phyloP scores from a whole-genome alignment of 2,329 filamentous ascomycete species.

The Neonectria hederae region DNA sequence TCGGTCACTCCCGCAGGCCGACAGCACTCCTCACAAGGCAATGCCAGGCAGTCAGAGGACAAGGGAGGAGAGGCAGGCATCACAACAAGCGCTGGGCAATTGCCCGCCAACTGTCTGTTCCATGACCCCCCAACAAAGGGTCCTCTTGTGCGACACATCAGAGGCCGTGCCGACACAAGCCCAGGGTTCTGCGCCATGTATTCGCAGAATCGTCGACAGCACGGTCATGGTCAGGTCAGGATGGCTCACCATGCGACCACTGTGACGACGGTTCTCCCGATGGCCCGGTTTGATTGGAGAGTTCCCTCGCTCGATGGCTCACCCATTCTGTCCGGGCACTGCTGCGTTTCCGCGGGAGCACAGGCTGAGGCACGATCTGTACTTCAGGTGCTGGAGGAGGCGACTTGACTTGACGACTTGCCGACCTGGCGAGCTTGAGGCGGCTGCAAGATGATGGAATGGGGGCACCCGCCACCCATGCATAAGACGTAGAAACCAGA shows the following conservation, averaged over 20 bases:
- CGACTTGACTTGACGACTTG: neutral
- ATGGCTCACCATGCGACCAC: constrained; percentile 39
- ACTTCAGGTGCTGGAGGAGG: constrained; percentile 3
- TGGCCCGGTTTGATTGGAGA: constrained; percentile 32
- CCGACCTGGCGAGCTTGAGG: neutral
- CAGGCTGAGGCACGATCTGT: constrained; percentile 13
- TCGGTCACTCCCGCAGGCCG: neutral
- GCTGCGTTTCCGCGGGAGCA: constrained; percentile 17
- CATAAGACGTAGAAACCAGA: neutral
- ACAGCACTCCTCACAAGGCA: neutral
- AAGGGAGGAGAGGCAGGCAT: neutral
- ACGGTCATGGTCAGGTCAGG: constrained; percentile 39
- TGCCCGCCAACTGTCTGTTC: constrained; percentile 5
- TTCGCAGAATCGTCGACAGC: constrained; percentile 33
- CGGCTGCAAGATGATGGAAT: neutral
- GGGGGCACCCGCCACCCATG: neutral
- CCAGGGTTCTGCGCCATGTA: constrained; percentile 33
- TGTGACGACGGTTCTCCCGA: constrained; percentile 23
- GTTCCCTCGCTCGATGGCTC: constrained; percentile 10
- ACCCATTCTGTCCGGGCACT: constrained; percentile 5
- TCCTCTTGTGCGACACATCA: constrained; percentile 27
- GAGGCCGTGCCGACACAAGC: constrained; percentile 24
- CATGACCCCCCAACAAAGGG: constrained; percentile 11
- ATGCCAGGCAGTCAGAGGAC: neutral
- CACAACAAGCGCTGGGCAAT: constrained; percentile 4